phyloP scores from a whole-genome alignment of 768 basidiomycete genomes.

The Calvatia gigantea region DNA sequence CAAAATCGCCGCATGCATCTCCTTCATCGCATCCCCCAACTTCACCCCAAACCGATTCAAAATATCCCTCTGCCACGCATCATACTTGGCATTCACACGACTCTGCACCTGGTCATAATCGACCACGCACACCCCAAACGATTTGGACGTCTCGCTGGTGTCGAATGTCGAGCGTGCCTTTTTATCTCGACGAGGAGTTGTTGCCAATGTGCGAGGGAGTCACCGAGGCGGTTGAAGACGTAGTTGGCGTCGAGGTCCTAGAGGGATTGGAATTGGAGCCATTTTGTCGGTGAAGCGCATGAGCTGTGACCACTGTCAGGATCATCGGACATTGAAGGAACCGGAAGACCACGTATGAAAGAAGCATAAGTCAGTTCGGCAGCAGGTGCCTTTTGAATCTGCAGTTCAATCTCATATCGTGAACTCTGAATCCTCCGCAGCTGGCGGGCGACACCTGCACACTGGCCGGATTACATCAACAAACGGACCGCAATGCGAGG shows the following conservation, averaged over 20 bases:
- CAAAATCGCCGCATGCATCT: conserved; percentile 89
- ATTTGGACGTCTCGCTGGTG: conserved; percentile 88
- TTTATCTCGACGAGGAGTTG: conserved; percentile 96
- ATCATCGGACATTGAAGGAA: too few relatives aligned
- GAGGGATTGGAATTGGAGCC: conserved; percentile 98
- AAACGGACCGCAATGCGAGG: background rate
- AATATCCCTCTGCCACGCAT: conserved; percentile 96
- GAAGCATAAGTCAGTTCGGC: conserved; percentile 81
- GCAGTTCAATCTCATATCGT: conserved; percentile 93
- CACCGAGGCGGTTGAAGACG: conserved; percentile 93
- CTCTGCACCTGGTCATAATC: conserved; percentile 98
- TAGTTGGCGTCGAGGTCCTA: conserved; percentile 99
- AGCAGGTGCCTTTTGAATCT: conserved; percentile 68
- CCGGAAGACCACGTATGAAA: conserved; percentile 47
- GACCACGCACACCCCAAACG: conserved; percentile 90
- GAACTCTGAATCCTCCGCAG: conserved; percentile 89
- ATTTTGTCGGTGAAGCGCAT: conserved; percentile 77
- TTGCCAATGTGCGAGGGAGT: conserved; percentile 92
- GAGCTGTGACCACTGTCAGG: conserved; percentile 46
- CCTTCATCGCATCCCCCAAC: conserved; percentile 94
- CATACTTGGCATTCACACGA: conserved; percentile 97
- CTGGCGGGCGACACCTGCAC: conserved; percentile 78
- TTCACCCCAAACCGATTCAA: conserved; percentile 89
- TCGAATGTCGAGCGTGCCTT: conserved; percentile 96
- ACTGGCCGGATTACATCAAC: conserved; percentile 11